These are phyloP conservation scores for Cercospora berteroae DNA, from an alignment of 2,329 filamentous ascomycete species.

Conservation along the genomic window DNA sequence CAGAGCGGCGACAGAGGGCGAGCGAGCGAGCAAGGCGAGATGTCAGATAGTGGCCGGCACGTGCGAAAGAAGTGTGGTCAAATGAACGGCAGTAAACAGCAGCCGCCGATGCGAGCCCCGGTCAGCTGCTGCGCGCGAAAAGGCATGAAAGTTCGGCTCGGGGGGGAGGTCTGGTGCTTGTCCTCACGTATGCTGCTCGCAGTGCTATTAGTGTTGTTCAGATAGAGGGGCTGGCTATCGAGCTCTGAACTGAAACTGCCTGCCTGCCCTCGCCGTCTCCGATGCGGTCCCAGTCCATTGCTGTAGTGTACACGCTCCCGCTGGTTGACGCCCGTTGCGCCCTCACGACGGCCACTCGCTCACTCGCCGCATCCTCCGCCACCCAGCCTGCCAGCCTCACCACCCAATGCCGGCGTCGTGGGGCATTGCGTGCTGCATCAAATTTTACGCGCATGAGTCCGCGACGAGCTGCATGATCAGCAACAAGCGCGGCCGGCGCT, in stretches of 20 bases:
- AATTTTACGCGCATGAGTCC: not conserved
- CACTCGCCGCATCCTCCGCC: not conserved
- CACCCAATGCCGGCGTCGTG: not conserved
- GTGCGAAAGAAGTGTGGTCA: slow-evolving; percentile 2
- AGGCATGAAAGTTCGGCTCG: not conserved
- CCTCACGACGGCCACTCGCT: not conserved
- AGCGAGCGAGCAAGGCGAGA: not conserved
- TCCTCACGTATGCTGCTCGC: not conserved
- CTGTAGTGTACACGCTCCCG: not conserved
- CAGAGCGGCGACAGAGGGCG: not conserved
- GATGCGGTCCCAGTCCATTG: not conserved
- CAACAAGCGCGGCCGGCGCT: not conserved
- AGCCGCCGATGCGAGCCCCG: not conserved
- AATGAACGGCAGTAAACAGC: not conserved
- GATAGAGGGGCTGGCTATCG: not conserved
- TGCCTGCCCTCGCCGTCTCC: not conserved
- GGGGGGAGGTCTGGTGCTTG: not conserved
- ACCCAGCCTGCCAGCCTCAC: not conserved
- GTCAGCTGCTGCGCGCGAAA: not conserved
- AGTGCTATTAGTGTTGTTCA: not conserved
- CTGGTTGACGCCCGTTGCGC: not conserved
- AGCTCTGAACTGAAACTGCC: not conserved
- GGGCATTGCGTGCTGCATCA: slow-evolving; percentile 1
- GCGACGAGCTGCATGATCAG: not conserved
- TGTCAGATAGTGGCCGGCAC: slow-evolving; percentile 1